A percentile compares a stretch with the other conserved stretches of the same genome.
Evolutionary conservation across 139 green algal species (phyloP).

Genomic region (Deuterostichococcus epilithicus): DNA sequence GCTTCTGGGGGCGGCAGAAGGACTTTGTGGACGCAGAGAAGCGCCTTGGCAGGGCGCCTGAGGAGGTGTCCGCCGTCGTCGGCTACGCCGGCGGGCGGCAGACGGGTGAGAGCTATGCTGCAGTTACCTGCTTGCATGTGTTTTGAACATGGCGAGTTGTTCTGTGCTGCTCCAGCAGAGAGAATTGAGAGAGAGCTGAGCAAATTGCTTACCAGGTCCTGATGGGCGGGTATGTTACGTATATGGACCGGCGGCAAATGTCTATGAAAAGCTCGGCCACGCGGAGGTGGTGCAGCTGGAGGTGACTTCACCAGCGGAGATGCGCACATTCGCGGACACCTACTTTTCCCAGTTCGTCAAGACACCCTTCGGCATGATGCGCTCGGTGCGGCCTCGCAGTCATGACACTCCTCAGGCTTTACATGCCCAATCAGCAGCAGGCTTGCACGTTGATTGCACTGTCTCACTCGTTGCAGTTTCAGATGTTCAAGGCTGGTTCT

Average conservation of each 20-base stretch:
- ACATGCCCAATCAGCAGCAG: slow-evolving; percentile 1
- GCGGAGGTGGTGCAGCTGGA: slow-evolving; percentile 69
- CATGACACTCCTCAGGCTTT: not conserved
- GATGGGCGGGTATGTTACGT: slow-evolving; percentile 74
- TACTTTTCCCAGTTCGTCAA: slow-evolving; percentile 76
- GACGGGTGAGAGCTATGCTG: slow-evolving; percentile 1
- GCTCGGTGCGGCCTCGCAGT: slow-evolving; percentile 11
- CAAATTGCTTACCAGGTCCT: slow-evolving; percentile 3
- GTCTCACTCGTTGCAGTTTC: too few species aligned
- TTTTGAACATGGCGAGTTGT: too few species aligned
- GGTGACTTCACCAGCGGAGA: slow-evolving; percentile 16
- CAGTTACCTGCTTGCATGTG: too few species aligned
- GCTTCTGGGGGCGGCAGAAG: slow-evolving; percentile 66
- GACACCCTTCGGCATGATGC: slow-evolving; percentile 51
- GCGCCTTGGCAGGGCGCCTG: slow-evolving; percentile 36
- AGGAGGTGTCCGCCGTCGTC: slow-evolving; percentile 47
- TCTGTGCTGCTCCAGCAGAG: too few species aligned
- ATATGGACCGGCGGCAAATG: slow-evolving; percentile 34
- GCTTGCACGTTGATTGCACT: too few species aligned
- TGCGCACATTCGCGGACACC: slow-evolving; percentile 49
- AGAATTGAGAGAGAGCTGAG: too few species aligned
- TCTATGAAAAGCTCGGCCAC: slow-evolving; percentile 74
- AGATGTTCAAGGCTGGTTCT: not conserved
- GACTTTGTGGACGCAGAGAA: slow-evolving; percentile 60
- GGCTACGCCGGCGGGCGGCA: slow-evolving; percentile 57